Percentiles rank a stretch among this genome's conserved stretches.
These are phyloP conservation scores for Alternaria panax DNA, from an alignment of 2,329 filamentous ascomycete genomes.

Conservation along the genomic window DNA sequence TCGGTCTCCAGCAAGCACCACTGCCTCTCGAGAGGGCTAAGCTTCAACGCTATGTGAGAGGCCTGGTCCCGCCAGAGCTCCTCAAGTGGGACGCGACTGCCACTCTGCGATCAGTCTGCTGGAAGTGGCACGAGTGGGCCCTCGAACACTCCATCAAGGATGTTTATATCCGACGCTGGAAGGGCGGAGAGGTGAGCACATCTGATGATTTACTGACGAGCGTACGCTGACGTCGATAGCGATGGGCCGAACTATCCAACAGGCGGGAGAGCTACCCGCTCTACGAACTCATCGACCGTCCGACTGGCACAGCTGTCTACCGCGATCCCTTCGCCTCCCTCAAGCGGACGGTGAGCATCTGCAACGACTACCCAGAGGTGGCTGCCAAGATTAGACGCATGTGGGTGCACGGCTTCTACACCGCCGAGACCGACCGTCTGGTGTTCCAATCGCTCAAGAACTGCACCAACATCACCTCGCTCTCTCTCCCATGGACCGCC, in stretches of 20 bases:
- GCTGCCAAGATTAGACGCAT: constrained; percentile 60
- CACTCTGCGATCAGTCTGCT: constrained; percentile 59
- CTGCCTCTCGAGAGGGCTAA: constrained; percentile 55
- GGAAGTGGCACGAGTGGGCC: constrained; percentile 62
- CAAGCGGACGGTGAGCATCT: constrained; percentile 56
- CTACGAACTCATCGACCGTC: constrained; percentile 58
- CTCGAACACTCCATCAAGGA: constrained; percentile 60
- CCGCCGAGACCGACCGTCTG: constrained; percentile 58
- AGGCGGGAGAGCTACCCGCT: constrained; percentile 55
- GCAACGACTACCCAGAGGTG: constrained; percentile 55
- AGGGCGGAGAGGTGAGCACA: constrained; percentile 52
- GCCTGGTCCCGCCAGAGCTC: constrained; percentile 59
- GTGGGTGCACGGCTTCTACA: constrained; percentile 64
- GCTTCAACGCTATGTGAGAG: constrained; percentile 60
- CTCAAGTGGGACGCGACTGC: constrained; percentile 61
- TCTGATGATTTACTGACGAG: not conserved
- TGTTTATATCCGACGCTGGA: constrained; percentile 61
- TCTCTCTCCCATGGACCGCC: constrained; percentile 62
- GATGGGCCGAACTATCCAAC: constrained; percentile 59
- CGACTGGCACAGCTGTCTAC: constrained; percentile 58
- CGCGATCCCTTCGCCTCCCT: constrained; percentile 61
- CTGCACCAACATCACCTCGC: constrained; percentile 56
- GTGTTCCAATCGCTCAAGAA: constrained; percentile 58
- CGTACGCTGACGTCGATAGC: constrained; percentile 45
- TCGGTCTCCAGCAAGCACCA: constrained; percentile 60